These are phyloP conservation scores for Ceratobasidium sp. DNA, from an alignment of 1,284 basidiomycete genomes.

Conservation along the genomic window DNA sequence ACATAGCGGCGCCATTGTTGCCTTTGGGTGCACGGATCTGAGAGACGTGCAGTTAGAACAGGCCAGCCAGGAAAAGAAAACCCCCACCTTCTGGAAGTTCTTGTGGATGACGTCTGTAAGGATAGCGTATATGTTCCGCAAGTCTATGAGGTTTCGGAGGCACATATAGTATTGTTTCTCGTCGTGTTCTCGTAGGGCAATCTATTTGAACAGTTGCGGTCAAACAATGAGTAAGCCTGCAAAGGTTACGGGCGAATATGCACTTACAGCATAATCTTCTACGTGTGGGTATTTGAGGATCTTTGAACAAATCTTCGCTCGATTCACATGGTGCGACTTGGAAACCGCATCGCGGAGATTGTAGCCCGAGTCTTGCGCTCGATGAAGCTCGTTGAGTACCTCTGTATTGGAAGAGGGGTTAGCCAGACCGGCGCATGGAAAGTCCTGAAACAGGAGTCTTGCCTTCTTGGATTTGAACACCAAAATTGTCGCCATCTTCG, in stretches of 20 bases:
- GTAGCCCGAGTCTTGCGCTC: constrained; percentile 77
- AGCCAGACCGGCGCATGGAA: background rate
- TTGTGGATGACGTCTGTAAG: constrained; percentile 74
- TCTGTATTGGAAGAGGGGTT: constrained; percentile 53
- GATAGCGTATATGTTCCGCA: constrained; percentile 76
- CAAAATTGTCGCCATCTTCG: constrained; percentile 50
- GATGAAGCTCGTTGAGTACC: constrained; percentile 74
- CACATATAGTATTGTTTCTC: constrained; percentile 73
- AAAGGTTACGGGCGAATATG: background rate
- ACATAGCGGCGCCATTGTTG: constrained; percentile 66
- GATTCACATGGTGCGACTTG: constrained; percentile 64
- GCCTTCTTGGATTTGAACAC: constrained; percentile 82
- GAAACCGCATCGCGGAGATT: constrained; percentile 66
- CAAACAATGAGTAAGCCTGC: constrained; percentile 17
- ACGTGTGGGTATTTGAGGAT: constrained; percentile 77
- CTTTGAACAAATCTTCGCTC: constrained; percentile 79
- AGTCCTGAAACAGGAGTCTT: constrained; percentile 14
- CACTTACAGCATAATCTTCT: constrained; percentile 71
- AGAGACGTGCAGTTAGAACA: background rate
- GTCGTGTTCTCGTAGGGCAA: constrained; percentile 75
- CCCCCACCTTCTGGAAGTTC: constrained; percentile 69
- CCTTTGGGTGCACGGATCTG: constrained; percentile 74
- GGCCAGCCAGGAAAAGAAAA: background rate
- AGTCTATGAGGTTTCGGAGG: constrained; percentile 70
- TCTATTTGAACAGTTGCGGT: constrained; percentile 51